Percentiles rank a stretch among this genome's conserved stretches.
Evolutionary conservation across 179 eudicot species (phyloP).

Genomic region (Patellifolia procumbens): DNA sequence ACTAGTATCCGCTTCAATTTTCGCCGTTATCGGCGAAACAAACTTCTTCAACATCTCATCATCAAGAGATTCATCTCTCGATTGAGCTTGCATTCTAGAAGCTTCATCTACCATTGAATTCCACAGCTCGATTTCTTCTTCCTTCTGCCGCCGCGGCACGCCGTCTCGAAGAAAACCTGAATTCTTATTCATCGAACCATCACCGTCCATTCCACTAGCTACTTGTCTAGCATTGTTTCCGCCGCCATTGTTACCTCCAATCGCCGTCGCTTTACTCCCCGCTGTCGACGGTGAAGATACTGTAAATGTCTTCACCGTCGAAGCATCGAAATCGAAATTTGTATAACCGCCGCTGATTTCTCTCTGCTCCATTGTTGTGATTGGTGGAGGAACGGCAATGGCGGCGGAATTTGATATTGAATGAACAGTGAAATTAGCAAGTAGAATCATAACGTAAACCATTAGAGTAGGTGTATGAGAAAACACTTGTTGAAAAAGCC

Average conservation of each 20-base stretch:
- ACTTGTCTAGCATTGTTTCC: slow-evolving; percentile 48
- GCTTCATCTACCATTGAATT: slow-evolving; percentile 63
- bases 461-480: slow-evolving; percentile 82
- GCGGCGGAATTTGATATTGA: slow-evolving; percentile 57
- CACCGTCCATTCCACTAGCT: slow-evolving; percentile 72
- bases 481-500: slow-evolving; percentile 88
- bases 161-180: slow-evolving; percentile 37
- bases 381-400: slow-evolving; percentile 34
- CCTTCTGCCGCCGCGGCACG: slow-evolving; percentile 43
- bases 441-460: slow-evolving; percentile 80
- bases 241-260: slow-evolving; percentile 68
- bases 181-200: slow-evolving; percentile 41
- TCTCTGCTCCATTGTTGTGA: slow-evolving; percentile 21
- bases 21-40: slow-evolving; percentile 68
- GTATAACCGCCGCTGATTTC: background rate
- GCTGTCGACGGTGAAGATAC: slow-evolving; percentile 16
- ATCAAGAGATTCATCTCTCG: slow-evolving; percentile 50
- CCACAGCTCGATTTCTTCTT: slow-evolving; percentile 57
- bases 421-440: slow-evolving; percentile 83
- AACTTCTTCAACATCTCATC: slow-evolving; percentile 50
- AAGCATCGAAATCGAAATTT: slow-evolving; percentile 40
- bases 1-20: slow-evolving; percentile 41
- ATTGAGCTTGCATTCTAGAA: slow-evolving; percentile 44
- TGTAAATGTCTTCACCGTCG: slow-evolving; percentile 36
- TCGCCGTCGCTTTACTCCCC: slow-evolving; percentile 44